A percentile compares a stretch with the other conserved stretches of the same genome.
These are phyloP conservation scores for Tylopilus sp. DNA, from an alignment of 1,284 basidiomycete species.

Conservation along the genomic window DNA sequence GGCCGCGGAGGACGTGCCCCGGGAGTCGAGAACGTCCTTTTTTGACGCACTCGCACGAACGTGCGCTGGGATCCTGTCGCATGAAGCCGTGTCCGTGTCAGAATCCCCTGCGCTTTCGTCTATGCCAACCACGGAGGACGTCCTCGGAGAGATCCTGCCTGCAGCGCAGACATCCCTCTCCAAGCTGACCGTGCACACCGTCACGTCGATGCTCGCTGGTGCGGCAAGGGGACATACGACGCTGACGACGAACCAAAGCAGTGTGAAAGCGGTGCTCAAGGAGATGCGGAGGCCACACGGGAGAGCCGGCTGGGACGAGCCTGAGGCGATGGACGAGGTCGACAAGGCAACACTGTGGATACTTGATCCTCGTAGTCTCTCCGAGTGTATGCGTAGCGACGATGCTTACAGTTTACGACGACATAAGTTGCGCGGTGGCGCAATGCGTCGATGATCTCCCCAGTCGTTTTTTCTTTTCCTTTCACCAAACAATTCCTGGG, in stretches of 20 bases:
- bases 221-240: slow-evolving; percentile 74
- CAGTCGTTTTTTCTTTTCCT: no score
- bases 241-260: slow-evolving; percentile 73
- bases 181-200: slow-evolving; percentile 54
- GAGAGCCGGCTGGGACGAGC: background rate
- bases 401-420: background rate
- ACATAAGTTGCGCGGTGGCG: no score
- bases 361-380: slow-evolving; percentile 70
- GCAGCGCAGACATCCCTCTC: slow-evolving; percentile 43
- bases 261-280: slow-evolving; percentile 67
- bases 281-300: slow-evolving; percentile 34
- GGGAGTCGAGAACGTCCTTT: slow-evolving; percentile 29
- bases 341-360: slow-evolving; percentile 61
- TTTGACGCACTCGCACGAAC: slow-evolving; percentile 45
- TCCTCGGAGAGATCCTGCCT: slow-evolving; percentile 9
- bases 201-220: slow-evolving; percentile 66
- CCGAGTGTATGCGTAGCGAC: slow-evolving; percentile 57
- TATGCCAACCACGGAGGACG: background rate
- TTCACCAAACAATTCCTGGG: no score
- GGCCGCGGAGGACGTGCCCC: background rate
- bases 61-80: slow-evolving; percentile 49
- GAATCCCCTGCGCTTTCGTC: background rate
- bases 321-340: background rate
- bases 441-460: no score
- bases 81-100: slow-evolving; percentile 37